Evolutionary conservation across 2,329 filamentous ascomycete species (phyloP), one percentile per base, ranked within the genome.

Genomic region (Neocucurbitaria cava): DNA sequence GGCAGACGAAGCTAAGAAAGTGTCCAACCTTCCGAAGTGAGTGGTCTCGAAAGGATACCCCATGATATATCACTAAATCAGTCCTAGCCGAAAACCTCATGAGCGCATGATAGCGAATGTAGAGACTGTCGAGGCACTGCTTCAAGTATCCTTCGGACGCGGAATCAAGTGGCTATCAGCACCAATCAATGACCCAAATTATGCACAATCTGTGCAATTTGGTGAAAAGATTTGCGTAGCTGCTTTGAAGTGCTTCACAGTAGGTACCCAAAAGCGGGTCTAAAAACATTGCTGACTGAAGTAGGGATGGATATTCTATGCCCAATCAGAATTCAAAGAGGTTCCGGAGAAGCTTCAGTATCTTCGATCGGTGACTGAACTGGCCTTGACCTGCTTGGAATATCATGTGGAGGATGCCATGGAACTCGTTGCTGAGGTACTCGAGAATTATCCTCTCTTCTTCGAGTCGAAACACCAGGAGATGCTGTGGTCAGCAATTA

Each of bases 281-380:
- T 5, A 21, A 20, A 30, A 21, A 35, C 21, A 11, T 15, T 6
- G 44, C 65, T 71, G 40, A 71, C 42, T 2, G 17, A 35, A 3
- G 0, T n/a, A 90, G 87, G 83, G 88, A 4, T 94, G 90, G 89
- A 83, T 92, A 28, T 82, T 86, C 62, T 92, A 92, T 67, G 87
- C 87, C 5, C 89, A 92, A 65, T 83, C 85, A 30, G 81, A 84
- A 24, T 86, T 87, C 45, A 78, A 83, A 3, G 81, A 83, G 41
- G 82, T 84, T 30, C 82, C 82, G 15, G 79, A 83, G 15, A 79
- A 89, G 28, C 77, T 89, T 2, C 77, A 82, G 17, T 80, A 85
- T 17, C 79, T 93, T 13, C 84, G 84, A 28, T 79, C 82, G 1
- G 77, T 92, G 3, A 81, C 89, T 1, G 80, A 83, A 26, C 80